phyloP scores from a whole-genome alignment of 805 yeast species.

The Wickerhamiella qilinensis region DNA sequence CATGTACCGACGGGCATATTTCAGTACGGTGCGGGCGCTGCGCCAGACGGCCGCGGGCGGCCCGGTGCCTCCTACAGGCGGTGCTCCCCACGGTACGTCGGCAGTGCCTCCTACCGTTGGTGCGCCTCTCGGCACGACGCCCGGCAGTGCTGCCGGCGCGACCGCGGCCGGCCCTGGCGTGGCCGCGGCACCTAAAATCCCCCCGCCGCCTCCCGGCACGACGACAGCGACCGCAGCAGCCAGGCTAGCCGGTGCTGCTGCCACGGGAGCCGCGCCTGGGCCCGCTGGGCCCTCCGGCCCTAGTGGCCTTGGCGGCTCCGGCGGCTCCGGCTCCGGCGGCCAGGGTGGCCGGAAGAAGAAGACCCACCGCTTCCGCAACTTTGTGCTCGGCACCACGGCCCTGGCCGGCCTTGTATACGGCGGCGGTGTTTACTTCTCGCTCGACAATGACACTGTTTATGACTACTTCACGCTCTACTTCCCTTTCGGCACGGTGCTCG shows the following conservation, averaged over 20 bases:
- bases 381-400: constrained; percentile 15
- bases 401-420: constrained; percentile 30
- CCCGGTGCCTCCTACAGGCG: background rate
- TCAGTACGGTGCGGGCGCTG: background rate
- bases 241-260: too few species aligned
- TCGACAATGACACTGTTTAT: constrained; percentile 40
- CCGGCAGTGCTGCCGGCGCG: too few species aligned
- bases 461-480: constrained; percentile 46
- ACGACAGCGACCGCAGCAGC: too few species aligned
- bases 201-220: too few species aligned
- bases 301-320: background rate
- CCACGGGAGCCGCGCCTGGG: too few species aligned
- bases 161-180: too few species aligned
- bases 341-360: constrained; percentile 2
- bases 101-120: too few species aligned
- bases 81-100: background rate
- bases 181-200: too few species aligned
- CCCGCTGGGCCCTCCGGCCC: too few species aligned
- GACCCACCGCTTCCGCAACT: constrained; percentile 19
- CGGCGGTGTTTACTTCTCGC: constrained; percentile 43
- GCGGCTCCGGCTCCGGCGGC: background rate
- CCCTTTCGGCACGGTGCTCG: constrained; percentile 44
- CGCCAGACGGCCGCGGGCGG: background rate
- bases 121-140: too few species aligned
- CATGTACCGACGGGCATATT: background rate